Base-by-base conservation (phyloP, 208 protist species). In the Naegleria gruberi region DNA sequence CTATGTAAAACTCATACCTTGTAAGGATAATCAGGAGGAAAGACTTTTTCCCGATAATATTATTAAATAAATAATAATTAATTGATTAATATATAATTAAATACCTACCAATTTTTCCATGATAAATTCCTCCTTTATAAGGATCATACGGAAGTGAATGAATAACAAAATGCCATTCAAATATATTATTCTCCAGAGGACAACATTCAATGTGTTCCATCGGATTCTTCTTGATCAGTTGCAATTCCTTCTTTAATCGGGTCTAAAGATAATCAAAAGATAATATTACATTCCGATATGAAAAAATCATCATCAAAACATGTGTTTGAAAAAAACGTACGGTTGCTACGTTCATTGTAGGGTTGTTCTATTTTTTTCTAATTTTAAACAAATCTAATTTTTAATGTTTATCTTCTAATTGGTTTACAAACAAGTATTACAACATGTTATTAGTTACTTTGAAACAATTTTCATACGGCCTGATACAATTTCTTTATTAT, bases 1-100 rank as follows among this genome's bases (percentile, higher is more conserved):
- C n/a, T n/a, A n/a, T n/a, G n/a, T n/a, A n/a, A n/a, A n/a, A n/a
- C n/a, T n/a, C n/a, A n/a, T n/a, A n/a, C n/a, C n/a, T 65, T 97
- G 55, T 98, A 97, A 1, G 98, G 98, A 92, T 99, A 99, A 45
- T 99, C 95, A 4, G 94, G 43, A 0, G 97, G 97, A 44, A 99
- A 96, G 8, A 96, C 92, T 34, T 10, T 65, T 65, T 10, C 30
- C 30, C 5, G 5, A 55, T 65, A 65, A 65, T 65, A 30, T 30
- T 65, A 30, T 55, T 15, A 55, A 55, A n/a, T n/a, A n/a, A 55
- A 55, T 55, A 55, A 55, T 55, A 55, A 65, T 65, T 65, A 65
- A 65, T 65, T 65, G 30, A n/a, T n/a, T n/a, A n/a, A n/a, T n/a
- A n/a, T n/a, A 23, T 65, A 10, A 65, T 55, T 15, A 55, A 55